Percentiles rank a stretch among this genome's conserved stretches.
Conservation (phyloP, 768 basidiomycete species). For the Sporobolomyces phaffii region DNA sequence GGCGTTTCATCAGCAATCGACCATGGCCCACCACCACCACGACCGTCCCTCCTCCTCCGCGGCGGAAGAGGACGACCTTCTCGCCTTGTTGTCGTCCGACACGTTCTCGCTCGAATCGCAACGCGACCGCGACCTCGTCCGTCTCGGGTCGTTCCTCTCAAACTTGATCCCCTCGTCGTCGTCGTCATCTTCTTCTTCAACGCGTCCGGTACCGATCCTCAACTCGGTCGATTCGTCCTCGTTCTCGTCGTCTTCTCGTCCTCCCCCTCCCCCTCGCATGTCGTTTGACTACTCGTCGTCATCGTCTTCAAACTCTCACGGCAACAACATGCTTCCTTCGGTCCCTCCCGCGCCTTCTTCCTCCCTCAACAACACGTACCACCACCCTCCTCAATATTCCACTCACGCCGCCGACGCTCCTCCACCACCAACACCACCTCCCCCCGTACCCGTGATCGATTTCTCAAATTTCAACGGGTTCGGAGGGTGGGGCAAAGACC, state of each 20-base stretch:
- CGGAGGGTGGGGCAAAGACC: slow-evolving; percentile 12
- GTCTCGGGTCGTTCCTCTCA: background rate
- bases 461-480: slow-evolving; percentile 9
- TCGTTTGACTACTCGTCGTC: background rate
- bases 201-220: background rate
- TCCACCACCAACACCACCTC: background rate
- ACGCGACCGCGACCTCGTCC: slow-evolving; percentile 1
- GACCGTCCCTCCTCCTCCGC: no score
- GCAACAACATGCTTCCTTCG: no score
- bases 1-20: no score
- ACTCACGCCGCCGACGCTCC: background rate
- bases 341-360: slow-evolving; percentile 7
- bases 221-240: background rate
- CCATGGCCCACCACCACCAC: no score
- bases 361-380: slow-evolving; percentile 1
- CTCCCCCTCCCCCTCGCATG: no score
- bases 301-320: background rate
- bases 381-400: no score
- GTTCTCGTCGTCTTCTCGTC: no score
- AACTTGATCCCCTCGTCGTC: background rate
- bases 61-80: slow-evolving; percentile 1
- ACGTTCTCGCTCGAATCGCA: slow-evolving; percentile 9
- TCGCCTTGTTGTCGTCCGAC: background rate
- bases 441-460: background rate
- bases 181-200: background rate